Base-by-base conservation (phyloP, 1,139 yeast genomes). In the Blastobotrys buckinghamii region DNA sequence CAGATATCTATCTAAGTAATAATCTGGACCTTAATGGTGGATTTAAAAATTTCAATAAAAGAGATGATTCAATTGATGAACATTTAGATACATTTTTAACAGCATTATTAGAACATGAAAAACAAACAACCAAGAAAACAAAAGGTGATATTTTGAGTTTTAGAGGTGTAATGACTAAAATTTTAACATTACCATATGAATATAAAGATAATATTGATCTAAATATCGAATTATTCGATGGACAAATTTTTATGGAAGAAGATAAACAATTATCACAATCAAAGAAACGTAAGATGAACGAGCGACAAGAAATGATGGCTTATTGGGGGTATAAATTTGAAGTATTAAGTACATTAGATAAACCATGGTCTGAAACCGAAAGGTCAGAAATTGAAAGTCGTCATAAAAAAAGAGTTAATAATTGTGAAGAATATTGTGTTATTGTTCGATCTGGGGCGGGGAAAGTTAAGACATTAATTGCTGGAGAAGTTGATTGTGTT, bases 401-500 rank as follows among this genome's bases (percentile, higher is more conserved):
- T 49, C 79, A 77, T 58, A 44, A 53, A 22, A 71, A 71, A 53
- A 67, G 68, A 1, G 94, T 83, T 13, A 81, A 75, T 59, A 85
- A 82, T 61, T 80, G 80, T 56, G 90, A 82, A 58, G 95, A 86
- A 66, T 89, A 79, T 61, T 74, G 85, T 39, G 76, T 87, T 1
- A 84, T 89, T 24, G 92, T 89, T 7, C 76, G 79, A 54, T 84
- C 97, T 0, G 95, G 96, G 1, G 80, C 89, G 12, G 97, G 96
- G 3, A 75, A 76, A 47, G 76, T 80, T 26, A 79, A 77, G 57
- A 68, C 89, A 41, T 64, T 86, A 2, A 68, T 90, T 42, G 96
- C 92, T 1, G 97, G 96, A 1, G 97, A 92, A 66, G 86, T 90
- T 16, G 97, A 90, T 66, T 84, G 96, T 63, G 82, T 84, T 10